Evolutionary conservation across 169 alveolate species (phyloP), one percentile per base, ranked within the genome.

Genomic region (Cryptosporidium muris): DNA sequence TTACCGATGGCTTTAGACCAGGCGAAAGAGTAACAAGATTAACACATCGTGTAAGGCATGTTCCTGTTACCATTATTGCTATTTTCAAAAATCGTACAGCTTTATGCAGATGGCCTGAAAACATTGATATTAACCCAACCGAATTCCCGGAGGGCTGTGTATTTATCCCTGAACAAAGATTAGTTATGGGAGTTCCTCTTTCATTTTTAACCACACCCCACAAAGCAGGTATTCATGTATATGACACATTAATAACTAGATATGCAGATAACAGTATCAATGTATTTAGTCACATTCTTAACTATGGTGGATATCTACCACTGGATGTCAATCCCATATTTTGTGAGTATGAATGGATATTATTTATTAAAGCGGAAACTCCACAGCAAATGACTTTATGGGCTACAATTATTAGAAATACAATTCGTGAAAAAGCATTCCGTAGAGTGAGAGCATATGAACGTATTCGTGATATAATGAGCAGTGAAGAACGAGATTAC

Each of bases 91-190:
- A 74, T 43, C 54, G 85, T 11, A 74, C 85, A 47, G 85, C 85
- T 12, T 49, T 74, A 34, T 74, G 85, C 47, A 74, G 67, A 74
- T 74, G 85, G 85, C 74, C 74, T 25, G 85, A 74, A 56, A 74
- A 74, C 45, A 63, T 74, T 4, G 54, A 66, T 0, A 74, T 74
- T 38, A 62, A 12, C n/a, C 85, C 85, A 40, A 74, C 85, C 7
- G 85, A 74, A 60, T 74, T 74, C 12, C 85, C 85, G 14, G 85
- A 74, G 43, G 85, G 85, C n/a, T 74, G 85, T 58, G 85, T 74
- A 60, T 74, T 74, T 43, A 74, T 74, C 14, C 85, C 85, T 2
- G 85, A 74, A 36, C 85, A 74, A 74, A 49, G 85, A 38, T 43
- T 74, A 14, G 85, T 74, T 6, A 74, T 74, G 85, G 85, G 85